These are phyloP conservation scores for Phyllosticta citribraziliensis DNA, from an alignment of 2,329 filamentous ascomycete species.

Conservation along the genomic window DNA sequence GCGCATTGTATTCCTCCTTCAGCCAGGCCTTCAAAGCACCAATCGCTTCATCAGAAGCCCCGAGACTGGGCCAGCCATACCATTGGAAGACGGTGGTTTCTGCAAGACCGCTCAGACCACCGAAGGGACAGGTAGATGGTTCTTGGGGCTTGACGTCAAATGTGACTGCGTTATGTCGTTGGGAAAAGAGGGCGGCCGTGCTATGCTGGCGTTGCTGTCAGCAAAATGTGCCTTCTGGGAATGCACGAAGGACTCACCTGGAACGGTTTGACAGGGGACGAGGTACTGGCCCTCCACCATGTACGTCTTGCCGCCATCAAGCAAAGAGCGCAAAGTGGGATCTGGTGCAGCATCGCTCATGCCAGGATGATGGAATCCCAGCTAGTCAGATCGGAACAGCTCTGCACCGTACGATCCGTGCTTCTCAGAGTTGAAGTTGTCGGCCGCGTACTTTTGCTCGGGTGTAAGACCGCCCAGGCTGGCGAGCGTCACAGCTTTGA, in stretches of 20 bases:
- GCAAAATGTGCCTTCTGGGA: too few species aligned
- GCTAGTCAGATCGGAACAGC: not conserved
- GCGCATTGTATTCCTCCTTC: constrained; percentile 77
- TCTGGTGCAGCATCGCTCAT: not conserved
- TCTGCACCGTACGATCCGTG: not conserved
- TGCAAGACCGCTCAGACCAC: constrained; percentile 79
- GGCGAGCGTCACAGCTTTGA: not conserved
- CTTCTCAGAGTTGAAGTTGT: not conserved
- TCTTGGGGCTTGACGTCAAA: too few species aligned
- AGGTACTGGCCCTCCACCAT: not conserved
- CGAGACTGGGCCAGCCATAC: constrained; percentile 95
- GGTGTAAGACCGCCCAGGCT: not conserved
- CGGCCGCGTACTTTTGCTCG: not conserved
- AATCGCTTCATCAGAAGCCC: constrained; percentile 78
- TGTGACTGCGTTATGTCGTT: too few species aligned
- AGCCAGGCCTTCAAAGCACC: constrained; percentile 64
- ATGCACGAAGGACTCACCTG: too few species aligned
- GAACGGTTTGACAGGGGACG: not conserved
- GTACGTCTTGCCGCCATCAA: not conserved
- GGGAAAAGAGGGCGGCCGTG: too few species aligned
- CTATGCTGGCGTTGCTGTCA: too few species aligned
- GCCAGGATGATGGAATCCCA: not conserved
- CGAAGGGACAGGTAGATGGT: constrained; percentile 78
- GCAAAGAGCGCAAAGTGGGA: not conserved
- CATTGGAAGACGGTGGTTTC: constrained; percentile 94